These are phyloP conservation scores for Sporodiniella umbellata DNA, from an alignment of 371 early-diverging fungal genomes.

Conservation along the genomic window DNA sequence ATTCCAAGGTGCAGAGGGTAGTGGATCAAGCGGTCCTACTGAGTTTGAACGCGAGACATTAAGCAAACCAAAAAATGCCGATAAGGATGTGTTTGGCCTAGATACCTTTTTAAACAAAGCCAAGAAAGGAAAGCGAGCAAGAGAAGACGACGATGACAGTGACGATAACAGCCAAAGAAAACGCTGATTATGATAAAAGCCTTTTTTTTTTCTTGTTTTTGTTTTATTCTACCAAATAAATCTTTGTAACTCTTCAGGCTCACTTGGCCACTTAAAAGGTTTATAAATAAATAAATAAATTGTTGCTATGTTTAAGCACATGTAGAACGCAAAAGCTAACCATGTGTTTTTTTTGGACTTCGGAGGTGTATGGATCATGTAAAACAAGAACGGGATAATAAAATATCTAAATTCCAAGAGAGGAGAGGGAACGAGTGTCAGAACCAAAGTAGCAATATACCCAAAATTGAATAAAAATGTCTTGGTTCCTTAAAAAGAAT, in stretches of 20 bases:
- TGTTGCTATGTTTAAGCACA: constrained; percentile 55
- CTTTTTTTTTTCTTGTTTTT: too few relatives aligned
- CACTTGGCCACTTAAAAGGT: constrained; percentile 74
- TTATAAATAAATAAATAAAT: constrained; percentile 66
- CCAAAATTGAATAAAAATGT: constrained; percentile 45
- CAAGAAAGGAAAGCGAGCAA: constrained; percentile 33
- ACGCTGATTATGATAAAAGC: constrained; percentile 6
- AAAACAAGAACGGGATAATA: constrained; percentile 80
- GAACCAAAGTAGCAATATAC: constrained; percentile 38
- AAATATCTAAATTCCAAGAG: constrained; percentile 95
- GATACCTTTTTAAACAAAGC: constrained; percentile 59
- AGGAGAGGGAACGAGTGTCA: constrained; percentile 87
- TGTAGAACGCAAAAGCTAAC: constrained; percentile 30
- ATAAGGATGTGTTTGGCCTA: constrained; percentile 57
- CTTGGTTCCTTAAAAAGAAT: constrained; percentile 24
- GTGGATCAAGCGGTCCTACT: constrained; percentile 74
- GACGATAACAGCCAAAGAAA: constrained; percentile 18
- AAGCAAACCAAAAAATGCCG: constrained; percentile 16
- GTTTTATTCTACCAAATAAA: constrained; percentile 99
- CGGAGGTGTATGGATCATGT: constrained; percentile 61
- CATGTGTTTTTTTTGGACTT: constrained; percentile 10
- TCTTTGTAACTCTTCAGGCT: constrained; percentile 66
- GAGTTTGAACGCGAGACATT: constrained; percentile 83
- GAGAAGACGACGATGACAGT: constrained; percentile 15
- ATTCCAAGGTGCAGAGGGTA: constrained; percentile 67